Percentiles rank a stretch among this genome's conserved stretches.
Conservation (phyloP, 805 yeast genomes). For the Ogataea degrootiae region DNA sequence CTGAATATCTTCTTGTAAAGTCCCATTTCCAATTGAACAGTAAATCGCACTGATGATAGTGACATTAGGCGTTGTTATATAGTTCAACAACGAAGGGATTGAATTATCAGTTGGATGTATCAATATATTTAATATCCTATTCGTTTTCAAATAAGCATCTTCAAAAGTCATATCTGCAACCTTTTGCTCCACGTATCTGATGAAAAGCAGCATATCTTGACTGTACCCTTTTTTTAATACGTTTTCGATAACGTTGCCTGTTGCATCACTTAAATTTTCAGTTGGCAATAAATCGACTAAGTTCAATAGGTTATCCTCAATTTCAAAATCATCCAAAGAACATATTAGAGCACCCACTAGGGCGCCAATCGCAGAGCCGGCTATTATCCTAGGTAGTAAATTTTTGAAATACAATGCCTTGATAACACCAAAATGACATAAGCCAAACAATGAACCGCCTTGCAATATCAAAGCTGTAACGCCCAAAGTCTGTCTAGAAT, state of each 20-base stretch:
- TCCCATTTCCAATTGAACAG: slow-evolving; percentile 78
- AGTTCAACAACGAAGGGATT: slow-evolving; percentile 73
- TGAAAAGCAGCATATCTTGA: slow-evolving; percentile 75
- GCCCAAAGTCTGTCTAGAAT: slow-evolving; percentile 82
- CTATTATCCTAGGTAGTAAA: slow-evolving; percentile 75
- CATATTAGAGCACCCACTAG: slow-evolving; percentile 86
- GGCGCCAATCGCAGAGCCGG: slow-evolving; percentile 94
- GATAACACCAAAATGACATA: slow-evolving; percentile 91
- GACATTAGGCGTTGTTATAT: slow-evolving; percentile 90
- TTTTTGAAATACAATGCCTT: slow-evolving; percentile 74
- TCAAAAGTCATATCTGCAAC: slow-evolving; percentile 88
- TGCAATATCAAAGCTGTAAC: slow-evolving; percentile 86
- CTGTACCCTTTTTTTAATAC: slow-evolving; percentile 78
- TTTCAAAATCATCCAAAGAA: slow-evolving; percentile 61
- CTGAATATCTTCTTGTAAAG: slow-evolving; percentile 56
- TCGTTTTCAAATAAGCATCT: slow-evolving; percentile 80
- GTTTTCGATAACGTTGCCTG: slow-evolving; percentile 66
- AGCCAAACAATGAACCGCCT: slow-evolving; percentile 92
- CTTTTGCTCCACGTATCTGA: slow-evolving; percentile 68
- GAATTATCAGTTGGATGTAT: slow-evolving; percentile 74
- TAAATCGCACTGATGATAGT: slow-evolving; percentile 85
- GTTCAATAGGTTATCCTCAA: slow-evolving; percentile 39
- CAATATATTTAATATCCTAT: slow-evolving; percentile 74
- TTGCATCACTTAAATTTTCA: slow-evolving; percentile 26
- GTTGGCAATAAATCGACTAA: slow-evolving; percentile 43